Percentiles rank a stretch among this genome's conserved stretches.
Conservation (phyloP, 257 asterid species). For the Echium plantagineum region DNA sequence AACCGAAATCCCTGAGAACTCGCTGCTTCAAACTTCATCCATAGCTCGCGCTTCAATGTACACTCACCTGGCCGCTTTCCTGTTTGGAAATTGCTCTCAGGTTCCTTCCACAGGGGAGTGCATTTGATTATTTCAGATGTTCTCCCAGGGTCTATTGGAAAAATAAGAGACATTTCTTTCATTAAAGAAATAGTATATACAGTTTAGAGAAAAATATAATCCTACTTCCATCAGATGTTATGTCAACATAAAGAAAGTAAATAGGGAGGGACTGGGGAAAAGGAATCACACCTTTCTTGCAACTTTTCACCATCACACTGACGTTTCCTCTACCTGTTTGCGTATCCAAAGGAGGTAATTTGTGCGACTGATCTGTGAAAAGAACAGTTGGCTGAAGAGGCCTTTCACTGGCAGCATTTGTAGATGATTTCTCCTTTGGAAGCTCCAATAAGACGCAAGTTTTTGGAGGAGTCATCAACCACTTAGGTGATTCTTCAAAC, state of each 20-base stretch:
- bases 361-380: slow-evolving; percentile 7
- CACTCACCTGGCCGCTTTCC: slow-evolving; percentile 88
- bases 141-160: slow-evolving; percentile 22
- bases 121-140: slow-evolving; percentile 29
- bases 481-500: slow-evolving; percentile 55
- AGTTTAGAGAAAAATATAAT: too few relatives aligned
- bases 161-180: background rate
- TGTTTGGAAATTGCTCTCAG: slow-evolving; percentile 28
- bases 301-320: slow-evolving; percentile 9
- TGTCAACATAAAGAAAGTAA: slow-evolving; percentile 1
- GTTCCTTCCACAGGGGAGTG: slow-evolving; percentile 60
- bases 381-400: slow-evolving; percentile 14
- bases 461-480: slow-evolving; percentile 84
- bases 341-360: slow-evolving; percentile 7
- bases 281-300: slow-evolving; percentile 25
- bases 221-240: slow-evolving; percentile 1
- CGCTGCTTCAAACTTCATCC: slow-evolving; percentile 87
- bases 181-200: too few relatives aligned
- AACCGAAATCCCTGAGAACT: slow-evolving; percentile 38
- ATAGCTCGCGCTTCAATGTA: slow-evolving; percentile 88
- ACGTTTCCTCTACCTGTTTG: slow-evolving; percentile 14
- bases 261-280: background rate
- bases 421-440: slow-evolving; percentile 27
- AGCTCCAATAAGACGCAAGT: slow-evolving; percentile 77
- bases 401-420: slow-evolving; percentile 11